Conservation (phyloP, 768 basidiomycete genomes). For the Rhodotorula sphaerocarpa region DNA sequence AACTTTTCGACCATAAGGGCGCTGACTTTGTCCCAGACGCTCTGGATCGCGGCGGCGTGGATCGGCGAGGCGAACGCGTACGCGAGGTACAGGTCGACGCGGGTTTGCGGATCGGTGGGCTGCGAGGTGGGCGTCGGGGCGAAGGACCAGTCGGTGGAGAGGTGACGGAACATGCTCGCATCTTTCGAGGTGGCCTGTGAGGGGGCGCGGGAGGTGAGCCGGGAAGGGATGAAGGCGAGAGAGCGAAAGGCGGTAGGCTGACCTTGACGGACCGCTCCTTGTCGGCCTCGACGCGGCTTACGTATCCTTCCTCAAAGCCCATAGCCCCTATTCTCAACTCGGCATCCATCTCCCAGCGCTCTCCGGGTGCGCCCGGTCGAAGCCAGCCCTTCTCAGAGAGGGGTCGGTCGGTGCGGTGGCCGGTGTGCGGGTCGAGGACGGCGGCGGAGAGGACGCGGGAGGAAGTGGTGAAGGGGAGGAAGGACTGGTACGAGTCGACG, state of each 20-base stretch:
- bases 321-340: constrained; percentile 85
- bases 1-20: constrained; percentile 87
- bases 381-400: constrained; percentile 34
- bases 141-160: constrained; percentile 68
- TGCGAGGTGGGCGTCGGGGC: constrained; percentile 51
- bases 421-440: background rate
- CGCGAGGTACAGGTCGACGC: constrained; percentile 72
- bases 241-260: constrained; percentile 39
- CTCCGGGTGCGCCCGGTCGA: constrained; percentile 33
- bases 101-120: constrained; percentile 51
- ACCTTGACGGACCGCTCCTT: constrained; percentile 76
- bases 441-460: constrained; percentile 55
- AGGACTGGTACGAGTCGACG: constrained; percentile 72
- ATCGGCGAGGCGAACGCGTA: constrained; percentile 82
- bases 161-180: constrained; percentile 63
- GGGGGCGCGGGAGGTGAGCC: too few relatives aligned
- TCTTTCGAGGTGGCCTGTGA: constrained; percentile 62
- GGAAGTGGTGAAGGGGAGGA: constrained; percentile 78
- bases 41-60: constrained; percentile 69
- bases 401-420: background rate
- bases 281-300: constrained; percentile 69
- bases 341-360: constrained; percentile 53
- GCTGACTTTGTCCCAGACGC: constrained; percentile 79
- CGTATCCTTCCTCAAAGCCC: constrained; percentile 75
- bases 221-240: too few relatives aligned